Evolutionary conservation across 2,329 filamentous ascomycete genomes (phyloP), one percentile per base, ranked within the genome.

Genomic region (Teratosphaeria epicoccoides): DNA sequence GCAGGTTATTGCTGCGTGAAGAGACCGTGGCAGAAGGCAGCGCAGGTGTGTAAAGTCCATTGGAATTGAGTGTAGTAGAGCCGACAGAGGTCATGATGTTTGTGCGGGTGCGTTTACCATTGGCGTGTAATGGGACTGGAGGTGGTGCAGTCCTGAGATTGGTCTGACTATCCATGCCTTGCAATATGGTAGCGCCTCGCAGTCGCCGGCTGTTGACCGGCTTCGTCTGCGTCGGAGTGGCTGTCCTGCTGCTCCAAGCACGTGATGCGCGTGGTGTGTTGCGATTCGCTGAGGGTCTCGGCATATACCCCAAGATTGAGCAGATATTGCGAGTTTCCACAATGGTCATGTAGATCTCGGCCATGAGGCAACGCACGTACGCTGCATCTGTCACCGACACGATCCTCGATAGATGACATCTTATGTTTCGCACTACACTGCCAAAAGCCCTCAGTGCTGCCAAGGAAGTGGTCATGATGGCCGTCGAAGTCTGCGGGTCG

Each of bases 1-100:
- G 74, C 71, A 50, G 74, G 67, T 69, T 73, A 49, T 70, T 72
- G 23, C 68, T 73, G 24, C 72, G 68, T 17, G 68, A 71, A 51
- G 61, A 68, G 57, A 66, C 70, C 52, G 57, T 53, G 49, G 55
- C 58, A 22, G 62, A 56, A 3, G 74, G 73, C 3, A 75, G 72
- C 0, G 83, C 82, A 17, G 33, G 9, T 1, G 75, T 77, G 65
- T 93, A 94, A 0, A 87, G 88, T 61, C 95, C 88, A 43, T 84
- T 86, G 6, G 88, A 94, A 23, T 87, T 82, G 45, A 88, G 88
- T 0, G 88, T 94, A n/a, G 66, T 68, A 6, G 70, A 63, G 52
- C 59, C 60, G 24, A 58, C 28, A 5, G 76, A 73, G 2, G 70
- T 72, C 67, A 76, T 66, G 12, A 75, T 76, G 59, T 77, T 79